Base-by-base conservation (phyloP, 2,329 filamentous ascomycete genomes). In the Cladosporium oxysporum region DNA sequence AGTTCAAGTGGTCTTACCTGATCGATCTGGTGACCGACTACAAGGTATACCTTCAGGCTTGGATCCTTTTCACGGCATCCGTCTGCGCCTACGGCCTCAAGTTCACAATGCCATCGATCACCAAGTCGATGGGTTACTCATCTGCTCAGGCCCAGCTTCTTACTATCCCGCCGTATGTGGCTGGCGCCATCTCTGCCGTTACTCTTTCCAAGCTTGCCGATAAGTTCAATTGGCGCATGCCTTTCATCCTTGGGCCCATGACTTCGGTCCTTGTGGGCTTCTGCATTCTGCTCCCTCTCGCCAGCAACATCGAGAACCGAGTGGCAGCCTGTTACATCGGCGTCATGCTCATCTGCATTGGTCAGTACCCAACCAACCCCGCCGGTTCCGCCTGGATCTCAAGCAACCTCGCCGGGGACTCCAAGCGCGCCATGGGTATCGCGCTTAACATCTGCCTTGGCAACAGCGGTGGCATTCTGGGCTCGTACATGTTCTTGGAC, bases 171-270 rank as follows among this genome's bases (percentile, higher is more conserved):
- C 71, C 72, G 3, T 76, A 75, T 58, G 68, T 76, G 8, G 69
- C 70, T 44, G 76, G 73, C 28, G 76, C 73, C 5, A 71, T 78
- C 58, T 71, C 71, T 14, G 71, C 76, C 5, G 59, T 68, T 41
- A 57, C 41, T 23, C 55, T 70, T 1, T 88, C 88, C 0, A 76
- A 86, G 10, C 74, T 86, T 0, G 88, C 87, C 0, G 88, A 91
- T 69, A 81, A 80, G 16, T 78, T 83, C 0, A 80, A 82, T 1
- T 81, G 82, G 29, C 83, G 88, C 12, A 86, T 87, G 0, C 79
- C 86, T 0, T 90, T 90, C 71, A 86, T 91, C 70, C 64, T 71
- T 21, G 69, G 68, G 2, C 71, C 69, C 7, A 66, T 69, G 67
- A 50, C 62, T 12, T 37, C 64, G 11, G 67, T 67, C n/a, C 53